Conservation (phyloP, 768 basidiomycete genomes). For the Pulveroboletus sp. region DNA sequence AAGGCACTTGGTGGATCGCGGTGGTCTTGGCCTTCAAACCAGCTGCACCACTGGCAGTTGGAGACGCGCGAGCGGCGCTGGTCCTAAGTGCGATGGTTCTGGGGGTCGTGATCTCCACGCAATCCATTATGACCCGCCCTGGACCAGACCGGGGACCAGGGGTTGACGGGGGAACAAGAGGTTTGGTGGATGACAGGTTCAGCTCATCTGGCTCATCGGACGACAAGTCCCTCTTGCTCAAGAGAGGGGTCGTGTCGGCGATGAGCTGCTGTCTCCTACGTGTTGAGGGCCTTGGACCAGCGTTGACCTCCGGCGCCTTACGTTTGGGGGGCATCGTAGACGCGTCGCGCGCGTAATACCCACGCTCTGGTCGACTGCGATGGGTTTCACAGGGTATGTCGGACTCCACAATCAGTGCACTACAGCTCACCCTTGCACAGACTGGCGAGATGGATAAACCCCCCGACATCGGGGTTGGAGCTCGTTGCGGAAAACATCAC, state of each 20-base stretch:
- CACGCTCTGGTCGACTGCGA: constrained; percentile 10
- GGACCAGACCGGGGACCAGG: constrained; percentile 17
- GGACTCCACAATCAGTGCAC: background rate
- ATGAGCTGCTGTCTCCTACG: constrained; percentile 15
- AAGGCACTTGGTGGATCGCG: constrained; percentile 4
- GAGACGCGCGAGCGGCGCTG: constrained; percentile 9
- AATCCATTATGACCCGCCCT: constrained; percentile 28
- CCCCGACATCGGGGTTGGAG: constrained; percentile 67
- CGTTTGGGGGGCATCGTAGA: constrained; percentile 37
- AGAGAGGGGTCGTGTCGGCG: constrained; percentile 2
- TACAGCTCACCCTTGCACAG: constrained; percentile 31
- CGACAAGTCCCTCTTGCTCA: background rate
- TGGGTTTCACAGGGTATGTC: constrained; percentile 63
- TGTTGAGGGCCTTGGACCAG: constrained; percentile 33
- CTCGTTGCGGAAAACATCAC: constrained; percentile 65
- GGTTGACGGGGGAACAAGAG: constrained; percentile 14
- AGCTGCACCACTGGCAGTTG: background rate
- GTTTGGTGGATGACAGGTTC: constrained; percentile 17
- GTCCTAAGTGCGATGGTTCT: constrained; percentile 6
- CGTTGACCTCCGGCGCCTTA: constrained; percentile 30
- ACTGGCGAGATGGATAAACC: constrained; percentile 77
- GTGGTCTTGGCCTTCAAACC: background rate
- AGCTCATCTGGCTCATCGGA: constrained; percentile 27
- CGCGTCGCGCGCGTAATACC: constrained; percentile 25
- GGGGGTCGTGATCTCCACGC: constrained; percentile 29